Evolutionary conservation across 768 basidiomycete species (phyloP), one percentile per base, ranked within the genome.

Genomic region (Tylopilus sp.): DNA sequence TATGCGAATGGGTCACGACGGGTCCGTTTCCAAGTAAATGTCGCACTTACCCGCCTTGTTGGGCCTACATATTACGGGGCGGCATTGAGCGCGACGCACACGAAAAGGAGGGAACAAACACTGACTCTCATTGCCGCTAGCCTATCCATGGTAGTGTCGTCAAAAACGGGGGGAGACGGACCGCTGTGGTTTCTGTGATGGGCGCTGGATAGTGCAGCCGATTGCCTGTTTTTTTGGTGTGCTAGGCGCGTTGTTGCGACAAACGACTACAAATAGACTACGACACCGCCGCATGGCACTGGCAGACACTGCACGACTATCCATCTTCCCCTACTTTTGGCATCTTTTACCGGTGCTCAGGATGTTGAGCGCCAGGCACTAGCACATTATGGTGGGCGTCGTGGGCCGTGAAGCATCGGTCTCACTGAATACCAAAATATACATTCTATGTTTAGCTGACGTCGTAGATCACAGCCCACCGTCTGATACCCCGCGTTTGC

Each of bases 81-180:
- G 33, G 31, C 45, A 11, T 4, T 65, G 29, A 67, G 58, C 31
- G 42, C 11, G 43, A 26, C 14, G 36, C 12, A n/a, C 9, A 41
- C 4, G 3, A 44, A 14, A 22, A 46, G 28, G 6, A 8, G n/a
- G 0, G 41, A 46, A 11, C 2, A 16, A 25, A 34, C 3, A 68
- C 83, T 53, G 54, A 89, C 89, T 75, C 89, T 83, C 84, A 89
- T 83, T 57, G 87, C 89, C 63, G 89, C 92, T 59, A 95, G 81
- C 79, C 92, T 84, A 76, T 95, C 92, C 82, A 92, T 84, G 59
- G 52, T 61, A 29, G 24, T 44, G 53, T 67, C 67, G 92, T 89
- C 85, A 91, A 50, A 48, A 16, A 87, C 61, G 62, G 71, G 59
- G 53, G 59, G 33, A 17, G 26, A 17, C 22, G 10, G 22, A 3